Base-by-base conservation (phyloP, 2,329 filamentous ascomycete species). In the Alternaria triticimaculans region DNA sequence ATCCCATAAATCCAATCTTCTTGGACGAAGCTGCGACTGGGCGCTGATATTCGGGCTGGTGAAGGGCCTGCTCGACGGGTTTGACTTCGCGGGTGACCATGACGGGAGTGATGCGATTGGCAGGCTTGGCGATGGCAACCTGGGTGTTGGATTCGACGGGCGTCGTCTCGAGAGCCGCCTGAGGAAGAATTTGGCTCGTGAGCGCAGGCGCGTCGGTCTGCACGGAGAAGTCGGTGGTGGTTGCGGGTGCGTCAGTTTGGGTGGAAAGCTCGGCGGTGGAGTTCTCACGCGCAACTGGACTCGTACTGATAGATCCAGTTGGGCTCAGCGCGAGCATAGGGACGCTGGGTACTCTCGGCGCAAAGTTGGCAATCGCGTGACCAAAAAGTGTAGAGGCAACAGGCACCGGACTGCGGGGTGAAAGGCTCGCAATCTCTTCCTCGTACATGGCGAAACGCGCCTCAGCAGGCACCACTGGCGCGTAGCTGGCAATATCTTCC, bases 161-260 rank as follows among this genome's bases (percentile, higher is more conserved):
- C 6, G 26, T 37, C 20, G 37, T 58, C 37, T 48, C 49, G 55
- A 53, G 33, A 58, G 26, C 49, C 9, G 60, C 43, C 7, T 58
- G 25, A 26, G 53, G 9, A 33, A 53, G 49, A 14, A 53, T 5
- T 15, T 53, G 49, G 20, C 49, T 53, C 28, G 49, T 53, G 14
- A 53, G 20, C 28, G 53, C 33, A 21, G 26, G 50, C 14, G 50
- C 43, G 10, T 64, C 56, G n/a, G 64, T 64, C 55, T 64, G 58
- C n/a, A 11, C 11, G 14, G 43, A 25, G 23, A 61, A 11, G 9
- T 63, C 28, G 23, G 11, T 60, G 14, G 51, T 45, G 15, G 66
- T 60, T 30, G 43, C 33, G 18, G 28, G 43, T 26, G 45, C 51
- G 12, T 64, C 55, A 9, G 67, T 67, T 57, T 68, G 63, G 15